Conservation (phyloP, 805 yeast species). For the Starmerella tilneyi region DNA sequence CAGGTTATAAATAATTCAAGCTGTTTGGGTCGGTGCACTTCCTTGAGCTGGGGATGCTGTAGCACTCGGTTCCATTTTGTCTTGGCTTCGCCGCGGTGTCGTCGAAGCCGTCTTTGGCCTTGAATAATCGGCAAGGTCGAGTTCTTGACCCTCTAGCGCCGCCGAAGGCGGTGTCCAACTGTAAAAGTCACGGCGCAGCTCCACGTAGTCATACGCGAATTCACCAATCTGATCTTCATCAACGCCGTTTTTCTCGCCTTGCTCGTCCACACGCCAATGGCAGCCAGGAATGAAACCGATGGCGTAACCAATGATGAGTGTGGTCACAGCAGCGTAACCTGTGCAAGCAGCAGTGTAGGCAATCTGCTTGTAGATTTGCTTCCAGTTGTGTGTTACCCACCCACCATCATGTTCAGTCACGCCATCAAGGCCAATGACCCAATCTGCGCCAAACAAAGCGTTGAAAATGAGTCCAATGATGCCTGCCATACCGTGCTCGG, state of each 20-base stretch:
- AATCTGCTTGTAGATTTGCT: constrained; percentile 81
- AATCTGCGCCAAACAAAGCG: constrained; percentile 75
- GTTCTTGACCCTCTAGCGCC: constrained; percentile 5
- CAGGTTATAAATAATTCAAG: neutral
- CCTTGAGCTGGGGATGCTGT: no score
- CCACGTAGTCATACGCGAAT: constrained; percentile 97
- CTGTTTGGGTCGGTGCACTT: no score
- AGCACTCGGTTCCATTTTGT: neutral
- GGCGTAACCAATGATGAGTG: constrained; percentile 63
- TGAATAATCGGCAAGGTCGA: neutral
- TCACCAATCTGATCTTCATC: constrained; percentile 98
- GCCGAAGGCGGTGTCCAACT: constrained; percentile 35
- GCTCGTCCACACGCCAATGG: constrained; percentile 66
- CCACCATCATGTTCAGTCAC: constrained; percentile 79
- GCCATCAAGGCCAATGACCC: constrained; percentile 87
- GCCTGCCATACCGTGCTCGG: constrained; percentile 99
- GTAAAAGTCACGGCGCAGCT: constrained; percentile 76
- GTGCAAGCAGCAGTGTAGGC: constrained; percentile 67
- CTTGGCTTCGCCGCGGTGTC: neutral
- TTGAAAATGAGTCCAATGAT: constrained; percentile 81
- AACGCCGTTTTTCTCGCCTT: constrained; percentile 79
- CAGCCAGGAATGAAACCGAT: constrained; percentile 74
- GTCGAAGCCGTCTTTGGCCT: neutral
- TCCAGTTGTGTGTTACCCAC: constrained; percentile 83
- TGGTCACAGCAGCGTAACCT: constrained; percentile 67